Percentiles rank a stretch among this genome's conserved stretches.
Conservation (phyloP, 805 yeast species). For the Myxozyma kluyveri region DNA sequence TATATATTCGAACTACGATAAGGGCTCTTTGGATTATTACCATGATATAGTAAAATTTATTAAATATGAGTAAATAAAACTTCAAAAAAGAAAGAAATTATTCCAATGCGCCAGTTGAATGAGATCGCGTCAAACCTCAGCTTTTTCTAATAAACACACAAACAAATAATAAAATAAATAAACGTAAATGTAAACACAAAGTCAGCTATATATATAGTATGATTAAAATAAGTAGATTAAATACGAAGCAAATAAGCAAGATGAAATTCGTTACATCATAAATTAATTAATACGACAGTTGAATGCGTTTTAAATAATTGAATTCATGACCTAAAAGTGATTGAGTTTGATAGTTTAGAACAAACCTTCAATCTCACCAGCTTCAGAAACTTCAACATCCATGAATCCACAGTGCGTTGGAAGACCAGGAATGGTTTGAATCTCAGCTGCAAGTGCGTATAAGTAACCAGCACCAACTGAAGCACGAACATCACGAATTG, state of each 20-base stretch:
- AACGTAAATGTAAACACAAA: not conserved
- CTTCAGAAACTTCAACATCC: constrained; percentile 88
- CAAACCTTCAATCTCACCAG: constrained; percentile 91
- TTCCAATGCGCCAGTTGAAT: constrained; percentile 31
- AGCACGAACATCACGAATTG: constrained; percentile 90
- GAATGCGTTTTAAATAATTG: constrained; percentile 11
- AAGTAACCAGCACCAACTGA: constrained; percentile 96
- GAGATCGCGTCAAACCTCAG: constrained; percentile 28
- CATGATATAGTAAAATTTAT: no score
- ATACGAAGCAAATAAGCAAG: no score
- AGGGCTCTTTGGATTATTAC: no score
- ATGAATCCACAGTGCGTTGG: constrained; percentile 95
- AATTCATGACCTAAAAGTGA: not conserved
- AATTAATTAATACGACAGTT: constrained; percentile 10
- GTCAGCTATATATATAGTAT: not conserved
- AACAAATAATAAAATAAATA: no score
- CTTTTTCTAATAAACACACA: constrained; percentile 4
- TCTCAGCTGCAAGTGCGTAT: constrained; percentile 94
- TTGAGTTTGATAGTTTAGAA: no score
- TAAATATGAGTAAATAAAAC: no score
- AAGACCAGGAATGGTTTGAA: constrained; percentile 95
- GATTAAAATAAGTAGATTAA: not conserved
- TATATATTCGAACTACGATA: no score
- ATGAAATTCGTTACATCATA: no score
- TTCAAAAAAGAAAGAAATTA: constrained; percentile 1